Conservation (phyloP, 805 yeast species). For the Saccharomycopsis sp. region DNA sequence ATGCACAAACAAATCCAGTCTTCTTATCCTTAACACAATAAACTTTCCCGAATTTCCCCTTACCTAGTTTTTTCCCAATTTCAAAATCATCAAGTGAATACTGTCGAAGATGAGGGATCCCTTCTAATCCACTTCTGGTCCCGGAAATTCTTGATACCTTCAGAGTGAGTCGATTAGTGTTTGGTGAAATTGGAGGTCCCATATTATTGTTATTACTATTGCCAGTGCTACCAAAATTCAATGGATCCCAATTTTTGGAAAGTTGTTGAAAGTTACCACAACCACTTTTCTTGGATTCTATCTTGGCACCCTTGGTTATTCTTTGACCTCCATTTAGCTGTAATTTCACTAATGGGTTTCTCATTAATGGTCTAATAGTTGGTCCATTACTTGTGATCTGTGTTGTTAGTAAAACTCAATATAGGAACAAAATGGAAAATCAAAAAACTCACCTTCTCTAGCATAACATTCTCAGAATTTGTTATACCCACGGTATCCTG, state of each 20-base stretch:
- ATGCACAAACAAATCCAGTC: conserved; percentile 77
- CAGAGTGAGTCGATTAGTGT: background rate
- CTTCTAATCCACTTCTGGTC: conserved; percentile 1
- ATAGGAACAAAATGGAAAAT: background rate
- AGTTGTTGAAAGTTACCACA: conserved; percentile 1
- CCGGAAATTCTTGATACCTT: too few species aligned
- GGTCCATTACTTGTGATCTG: background rate
- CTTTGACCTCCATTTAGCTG: conserved; percentile 17
- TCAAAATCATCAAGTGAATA: conserved; percentile 62
- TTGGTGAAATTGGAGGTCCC: conserved; percentile 1
- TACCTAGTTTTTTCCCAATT: conserved; percentile 73
- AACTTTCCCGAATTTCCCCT: conserved; percentile 90
- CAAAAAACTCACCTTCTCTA: conserved; percentile 1
- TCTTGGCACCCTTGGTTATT: background rate
- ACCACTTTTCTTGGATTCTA: background rate
- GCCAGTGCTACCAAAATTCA: conserved; percentile 4
- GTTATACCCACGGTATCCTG: background rate
- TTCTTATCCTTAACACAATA: conserved; percentile 75
- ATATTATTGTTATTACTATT: conserved; percentile 3
- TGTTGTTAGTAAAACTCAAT: background rate
- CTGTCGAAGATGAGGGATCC: conserved; percentile 7
- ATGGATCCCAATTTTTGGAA: conserved; percentile 18
- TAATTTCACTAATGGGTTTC: conserved; percentile 21
- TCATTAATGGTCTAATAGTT: background rate
- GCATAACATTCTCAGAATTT: background rate